phyloP scores from a whole-genome alignment of 208 protist genomes.

The Crithidia expoeki region DNA sequence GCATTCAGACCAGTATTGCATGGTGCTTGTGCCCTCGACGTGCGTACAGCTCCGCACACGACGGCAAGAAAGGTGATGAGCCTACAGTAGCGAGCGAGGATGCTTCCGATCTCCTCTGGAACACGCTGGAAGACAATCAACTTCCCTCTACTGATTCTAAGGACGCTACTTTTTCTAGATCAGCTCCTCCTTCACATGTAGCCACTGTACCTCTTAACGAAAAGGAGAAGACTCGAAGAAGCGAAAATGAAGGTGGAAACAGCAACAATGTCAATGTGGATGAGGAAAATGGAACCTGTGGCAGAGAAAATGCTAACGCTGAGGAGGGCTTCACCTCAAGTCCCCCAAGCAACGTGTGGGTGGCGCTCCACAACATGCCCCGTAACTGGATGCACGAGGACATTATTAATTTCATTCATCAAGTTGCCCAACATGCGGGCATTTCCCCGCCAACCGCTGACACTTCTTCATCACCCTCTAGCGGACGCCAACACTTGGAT shows the following conservation, averaged over 20 bases:
- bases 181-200: no score
- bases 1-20: background rate
- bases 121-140: background rate
- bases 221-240: no score
- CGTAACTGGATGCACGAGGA: constrained; percentile 86
- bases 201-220: no score
- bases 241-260: no score
- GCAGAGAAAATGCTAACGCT: background rate
- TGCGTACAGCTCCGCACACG: background rate
- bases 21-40: background rate
- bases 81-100: background rate
- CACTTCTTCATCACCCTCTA: no score
- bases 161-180: background rate
- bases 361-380: constrained; percentile 78
- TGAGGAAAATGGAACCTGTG: no score
- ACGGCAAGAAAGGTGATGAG: background rate
- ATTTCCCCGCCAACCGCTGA: constrained; percentile 52
- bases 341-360: constrained; percentile 19
- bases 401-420: constrained; percentile 80
- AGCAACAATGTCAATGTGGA: no score
- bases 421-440: constrained; percentile 68
- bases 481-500: no score
- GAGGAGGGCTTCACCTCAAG: background rate
- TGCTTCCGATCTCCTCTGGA: constrained; percentile 33
- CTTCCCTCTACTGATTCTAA: background rate